phyloP scores from a whole-genome alignment of 1,139 yeast species.

The Taphrina sp. region DNA sequence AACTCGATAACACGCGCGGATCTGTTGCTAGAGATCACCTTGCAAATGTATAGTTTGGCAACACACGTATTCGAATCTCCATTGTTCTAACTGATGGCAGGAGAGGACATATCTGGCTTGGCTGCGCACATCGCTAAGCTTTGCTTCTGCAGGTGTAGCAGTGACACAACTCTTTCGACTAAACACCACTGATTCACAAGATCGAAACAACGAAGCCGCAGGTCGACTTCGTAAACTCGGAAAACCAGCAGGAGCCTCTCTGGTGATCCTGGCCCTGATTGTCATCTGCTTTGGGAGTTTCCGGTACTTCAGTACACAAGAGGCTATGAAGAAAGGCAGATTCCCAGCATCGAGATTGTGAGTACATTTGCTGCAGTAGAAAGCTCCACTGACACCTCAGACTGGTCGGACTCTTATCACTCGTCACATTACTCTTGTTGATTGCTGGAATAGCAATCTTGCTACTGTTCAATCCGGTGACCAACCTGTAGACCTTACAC shows the following conservation, averaged over 20 bases:
- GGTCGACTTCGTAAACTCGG: constrained; percentile 19
- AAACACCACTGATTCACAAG: constrained; percentile 5
- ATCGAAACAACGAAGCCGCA: constrained; percentile 2
- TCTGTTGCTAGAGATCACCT: constrained; percentile 29
- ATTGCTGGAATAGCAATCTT: not conserved
- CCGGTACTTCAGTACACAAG: constrained; percentile 23
- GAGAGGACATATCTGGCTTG: constrained; percentile 28
- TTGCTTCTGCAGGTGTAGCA: constrained; percentile 28
- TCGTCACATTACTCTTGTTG: not conserved
- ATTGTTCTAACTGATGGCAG: not conserved
- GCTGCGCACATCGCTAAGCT: constrained; percentile 21
- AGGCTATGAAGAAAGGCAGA: constrained; percentile 22
- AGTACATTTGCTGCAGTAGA: not conserved
- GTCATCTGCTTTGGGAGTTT: constrained; percentile 13
- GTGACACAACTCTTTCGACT: constrained; percentile 25
- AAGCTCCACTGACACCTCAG: constrained; percentile 6
- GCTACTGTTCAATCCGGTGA: constrained; percentile 8
- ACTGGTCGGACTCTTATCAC: constrained; percentile 6
- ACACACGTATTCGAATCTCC: not conserved
- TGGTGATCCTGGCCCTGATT: constrained; percentile 20
- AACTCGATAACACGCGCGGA: constrained; percentile 18
- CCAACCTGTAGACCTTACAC: not conserved
- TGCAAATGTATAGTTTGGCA: constrained; percentile 11
- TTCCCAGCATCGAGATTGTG: constrained; percentile 20
- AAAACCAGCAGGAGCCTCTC: constrained; percentile 26